Evolutionary conservation across 2,329 filamentous ascomycete species (phyloP), one percentile per base, ranked within the genome.

Genomic region (Claviceps citrina): DNA sequence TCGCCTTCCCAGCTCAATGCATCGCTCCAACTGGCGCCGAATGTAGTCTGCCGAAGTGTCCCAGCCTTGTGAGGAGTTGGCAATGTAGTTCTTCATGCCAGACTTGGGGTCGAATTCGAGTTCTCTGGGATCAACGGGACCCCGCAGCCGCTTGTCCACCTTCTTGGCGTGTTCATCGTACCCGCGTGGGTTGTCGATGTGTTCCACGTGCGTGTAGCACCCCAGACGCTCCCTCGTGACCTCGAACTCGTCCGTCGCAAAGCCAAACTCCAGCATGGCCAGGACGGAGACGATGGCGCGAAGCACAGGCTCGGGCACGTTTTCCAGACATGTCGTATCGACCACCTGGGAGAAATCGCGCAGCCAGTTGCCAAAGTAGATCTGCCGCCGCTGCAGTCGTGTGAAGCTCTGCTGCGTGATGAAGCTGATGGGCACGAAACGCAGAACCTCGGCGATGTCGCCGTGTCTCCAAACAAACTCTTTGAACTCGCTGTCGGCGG

Each of bases 1-100:
- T 31, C 67, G 70, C 7, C 81, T 68, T 13, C 81, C 81, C 44
- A 71, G 81, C 54, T 84, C 77, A 41, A 86, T 81, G 53, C 77
- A 75, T 39, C 78, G 71, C 12, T 66, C 64, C 42, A 86, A 61
- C 48, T 80, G 82, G 57, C 73, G 78, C 48, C 75, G 76, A 44
- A 93, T 68, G 50, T 86, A 93, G 31, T 82, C 85, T 5, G 81
- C 66, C 46, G 84, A 91, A 4, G 87, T 95, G 1, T 85, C 83
- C 81, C 85, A 93, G 22, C 74, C 72, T 3, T 51, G 45, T 4
- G 84, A 82, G 8, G 64, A 66, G 51, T 93, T 93, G 42, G 87
- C 81, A 48, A 95, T 94, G 58, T 95, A 95, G 56, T 94, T 93
- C 62, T 94, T 94, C 86, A 95, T 93, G 24, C 85, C 85, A 0